Evolutionary conservation across 805 yeast species (phyloP).

Genomic region (Novakomyces olei): DNA sequence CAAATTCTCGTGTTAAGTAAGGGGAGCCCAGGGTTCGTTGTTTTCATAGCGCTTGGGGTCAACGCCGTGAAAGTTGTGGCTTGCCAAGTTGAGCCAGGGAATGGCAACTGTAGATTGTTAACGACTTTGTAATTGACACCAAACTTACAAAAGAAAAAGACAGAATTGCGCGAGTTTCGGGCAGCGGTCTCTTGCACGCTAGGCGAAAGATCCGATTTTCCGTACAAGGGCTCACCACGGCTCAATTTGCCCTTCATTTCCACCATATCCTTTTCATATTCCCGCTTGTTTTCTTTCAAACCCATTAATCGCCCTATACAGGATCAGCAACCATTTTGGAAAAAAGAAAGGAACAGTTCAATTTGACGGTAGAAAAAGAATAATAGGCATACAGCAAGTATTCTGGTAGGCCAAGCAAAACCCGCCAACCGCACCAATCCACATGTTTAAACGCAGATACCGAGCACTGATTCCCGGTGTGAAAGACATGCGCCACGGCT

Average conservation of each 20-base stretch:
- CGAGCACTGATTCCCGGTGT: no score
- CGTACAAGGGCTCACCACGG: slow-evolving; percentile 44
- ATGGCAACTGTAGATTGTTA: slow-evolving; percentile 33
- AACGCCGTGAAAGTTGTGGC: slow-evolving; percentile 68
- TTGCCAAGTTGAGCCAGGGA: slow-evolving; percentile 66
- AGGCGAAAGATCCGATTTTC: slow-evolving; percentile 37
- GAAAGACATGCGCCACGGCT: no score
- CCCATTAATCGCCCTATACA: slow-evolving; percentile 49
- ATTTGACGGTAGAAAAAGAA: no score
- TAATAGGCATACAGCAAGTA: slow-evolving; percentile 7
- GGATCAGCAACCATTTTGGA: background rate
- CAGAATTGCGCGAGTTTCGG: slow-evolving; percentile 55
- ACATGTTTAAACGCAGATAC: no score
- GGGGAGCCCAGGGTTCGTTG: no score
- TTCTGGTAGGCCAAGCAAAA: slow-evolving; percentile 43
- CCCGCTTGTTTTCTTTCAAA: slow-evolving; percentile 45
- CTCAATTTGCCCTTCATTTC: slow-evolving; percentile 48
- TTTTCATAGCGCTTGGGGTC: no score
- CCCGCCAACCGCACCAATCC: slow-evolving; percentile 51
- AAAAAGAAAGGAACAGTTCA: background rate
- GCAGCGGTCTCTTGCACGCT: slow-evolving; percentile 55
- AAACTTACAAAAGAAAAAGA: no score
- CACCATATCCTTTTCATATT: slow-evolving; percentile 48
- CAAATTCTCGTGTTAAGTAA: no score
- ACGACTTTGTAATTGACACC: no score